Evolutionary conservation across 345 rosid species (phyloP).

Genomic region (Raphanus sativus): DNA sequence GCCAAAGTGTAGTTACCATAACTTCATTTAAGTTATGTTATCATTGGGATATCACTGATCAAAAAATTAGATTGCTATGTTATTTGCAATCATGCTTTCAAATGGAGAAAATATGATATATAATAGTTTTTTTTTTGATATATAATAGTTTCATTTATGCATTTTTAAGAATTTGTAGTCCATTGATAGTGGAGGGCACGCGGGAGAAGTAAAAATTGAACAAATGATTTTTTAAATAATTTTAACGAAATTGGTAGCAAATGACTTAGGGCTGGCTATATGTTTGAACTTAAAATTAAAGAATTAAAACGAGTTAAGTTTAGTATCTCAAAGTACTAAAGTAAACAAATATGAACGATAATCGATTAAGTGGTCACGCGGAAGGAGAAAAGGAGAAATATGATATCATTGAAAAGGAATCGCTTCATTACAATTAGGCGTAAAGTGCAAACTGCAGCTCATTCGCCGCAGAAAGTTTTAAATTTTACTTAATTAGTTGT

Average conservation of each 20-base stretch:
- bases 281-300: background rate
- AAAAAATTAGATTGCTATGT: background rate
- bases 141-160: background rate
- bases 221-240: background rate
- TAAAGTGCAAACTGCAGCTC: slow-evolving; percentile 41
- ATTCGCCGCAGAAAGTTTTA: slow-evolving; percentile 39
- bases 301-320: background rate
- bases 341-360: background rate
- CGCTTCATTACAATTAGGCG: slow-evolving; percentile 35
- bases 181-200: background rate
- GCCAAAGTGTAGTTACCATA: background rate
- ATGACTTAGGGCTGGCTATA: background rate
- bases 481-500: background rate
- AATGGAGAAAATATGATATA: background rate
- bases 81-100: background rate
- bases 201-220: too few species aligned
- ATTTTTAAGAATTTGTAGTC: background rate
- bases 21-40: background rate
- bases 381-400: slow-evolving; percentile 35
- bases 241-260: background rate
- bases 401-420: slow-evolving; percentile 41
- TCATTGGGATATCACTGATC: background rate
- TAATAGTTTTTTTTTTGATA: background rate
- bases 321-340: background rate
- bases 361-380: slow-evolving; percentile 45